Evolutionary conservation across 2,329 filamentous ascomycete species (phyloP), one percentile per base, ranked within the genome.

Genomic region (Botrytis sinoallii): DNA sequence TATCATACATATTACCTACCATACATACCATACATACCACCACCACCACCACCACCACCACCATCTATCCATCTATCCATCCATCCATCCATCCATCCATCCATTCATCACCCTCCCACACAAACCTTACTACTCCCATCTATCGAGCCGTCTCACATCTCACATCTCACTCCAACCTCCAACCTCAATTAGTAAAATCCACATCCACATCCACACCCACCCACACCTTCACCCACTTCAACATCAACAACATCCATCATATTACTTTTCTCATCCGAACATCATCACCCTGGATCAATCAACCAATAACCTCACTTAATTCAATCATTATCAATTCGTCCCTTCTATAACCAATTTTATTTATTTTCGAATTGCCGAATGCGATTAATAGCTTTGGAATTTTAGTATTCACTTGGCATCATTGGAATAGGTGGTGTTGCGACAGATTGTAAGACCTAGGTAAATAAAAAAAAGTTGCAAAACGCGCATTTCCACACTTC

Each of bases 341-440:
- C 29, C 38, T 20, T 22, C n/a, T 29, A 20, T 25, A 55, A 7
- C 14, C 32, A 44, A 42, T 42, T 42, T 18, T 18, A 22, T n/a
- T 35, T 55, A 14, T 52, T 22, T 35, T 8, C n/a, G 14, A 44
- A 60, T 46, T 68, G 63, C 52, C 63, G 63, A 72, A 68, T 72
- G 71, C 63, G 40, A 72, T 61, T 42, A 60, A 68, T 48, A 60
- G 52, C 63, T 68, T 68, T 66, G 59, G 4, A 60, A 38, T 42
- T 42, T 12, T 42, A 40, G 4, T 14, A 42, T 72, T 61, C 38
- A 68, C 65, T 60, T 72, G 40, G 40, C 52, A 72, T 25, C 48
- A 12, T 72, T 72, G 61, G 46, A 65, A 44, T 72, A 35, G 38
- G 61, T 66, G 38, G 61, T 66, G 35, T 70, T 70, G 67, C 67